Percentiles rank a stretch among this genome's conserved stretches.
These are phyloP conservation scores for Plectranthus barbatus DNA, from an alignment of 257 asterid genomes.

Conservation along the genomic window DNA sequence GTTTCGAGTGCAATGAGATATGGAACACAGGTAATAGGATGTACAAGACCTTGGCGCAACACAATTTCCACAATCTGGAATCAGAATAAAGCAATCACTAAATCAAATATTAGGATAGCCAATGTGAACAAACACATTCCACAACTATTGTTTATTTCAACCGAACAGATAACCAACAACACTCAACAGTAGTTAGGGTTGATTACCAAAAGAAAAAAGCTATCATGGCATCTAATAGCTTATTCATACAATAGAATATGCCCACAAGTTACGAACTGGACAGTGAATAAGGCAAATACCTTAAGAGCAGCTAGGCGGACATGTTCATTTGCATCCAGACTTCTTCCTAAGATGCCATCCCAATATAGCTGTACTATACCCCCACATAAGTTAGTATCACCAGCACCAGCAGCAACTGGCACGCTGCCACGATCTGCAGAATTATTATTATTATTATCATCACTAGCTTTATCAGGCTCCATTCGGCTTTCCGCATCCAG, in stretches of 20 bases:
- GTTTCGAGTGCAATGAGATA: slow-evolving; percentile 96
- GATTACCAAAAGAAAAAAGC: neutral
- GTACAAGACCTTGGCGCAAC: slow-evolving; percentile 98
- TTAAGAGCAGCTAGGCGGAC: slow-evolving; percentile 86
- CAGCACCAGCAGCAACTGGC: slow-evolving; percentile 99
- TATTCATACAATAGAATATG: neutral
- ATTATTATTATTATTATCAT: slow-evolving; percentile 28
- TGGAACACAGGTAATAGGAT: slow-evolving; percentile 96
- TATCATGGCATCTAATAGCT: neutral
- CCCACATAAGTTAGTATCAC: slow-evolving; percentile 96
- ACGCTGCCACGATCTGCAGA: slow-evolving; percentile 53
- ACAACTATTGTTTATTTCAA: neutral
- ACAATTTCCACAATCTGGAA: slow-evolving; percentile 86
- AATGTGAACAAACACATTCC: neutral
- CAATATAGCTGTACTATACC: slow-evolving; percentile 91
- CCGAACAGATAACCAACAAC: neutral
- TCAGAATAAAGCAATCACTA: slow-evolving; percentile 17
- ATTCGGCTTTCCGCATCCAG: slow-evolving; percentile 89
- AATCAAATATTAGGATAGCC: neutral
- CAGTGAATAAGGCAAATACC: slow-evolving; percentile 32
- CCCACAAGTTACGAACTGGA: neutral
- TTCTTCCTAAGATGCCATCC: slow-evolving; percentile 63
- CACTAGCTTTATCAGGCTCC: slow-evolving; percentile 56
- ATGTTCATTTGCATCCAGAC: slow-evolving; percentile 75
- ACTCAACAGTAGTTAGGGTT: neutral